Evolutionary conservation across 2,329 filamentous ascomycete genomes (phyloP).

Genomic region (Teratosphaeria epicoccoides): DNA sequence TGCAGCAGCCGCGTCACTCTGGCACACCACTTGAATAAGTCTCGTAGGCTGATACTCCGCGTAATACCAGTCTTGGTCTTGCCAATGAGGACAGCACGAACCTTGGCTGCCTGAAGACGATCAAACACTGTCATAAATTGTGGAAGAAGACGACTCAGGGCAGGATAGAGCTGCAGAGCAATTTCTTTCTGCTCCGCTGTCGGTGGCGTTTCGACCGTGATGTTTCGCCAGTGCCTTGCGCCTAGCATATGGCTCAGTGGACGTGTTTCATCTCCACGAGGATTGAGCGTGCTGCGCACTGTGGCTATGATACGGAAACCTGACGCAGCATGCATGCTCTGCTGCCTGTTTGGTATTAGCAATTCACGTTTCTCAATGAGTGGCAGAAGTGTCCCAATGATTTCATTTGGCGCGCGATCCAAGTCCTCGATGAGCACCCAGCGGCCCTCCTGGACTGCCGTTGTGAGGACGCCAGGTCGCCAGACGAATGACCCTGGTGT

Average conservation of each 20-base stretch:
- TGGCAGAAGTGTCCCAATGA: slow-evolving; percentile 84
- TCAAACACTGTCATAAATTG: slow-evolving; percentile 49
- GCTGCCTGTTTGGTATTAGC: slow-evolving; percentile 77
- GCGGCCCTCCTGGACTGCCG: slow-evolving; percentile 82
- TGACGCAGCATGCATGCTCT: slow-evolving; percentile 69
- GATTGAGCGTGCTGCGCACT: slow-evolving; percentile 58
- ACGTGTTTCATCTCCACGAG: slow-evolving; percentile 59
- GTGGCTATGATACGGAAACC: slow-evolving; percentile 90
- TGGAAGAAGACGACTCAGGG: slow-evolving; percentile 48
- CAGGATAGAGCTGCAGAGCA: slow-evolving; percentile 58
- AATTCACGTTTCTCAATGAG: slow-evolving; percentile 88
- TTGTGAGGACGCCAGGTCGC: slow-evolving; percentile 86
- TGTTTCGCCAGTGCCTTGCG: slow-evolving; percentile 70
- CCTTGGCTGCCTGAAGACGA: slow-evolving; percentile 30
- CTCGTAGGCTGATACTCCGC: slow-evolving; percentile 57
- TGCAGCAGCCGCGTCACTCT: slow-evolving; percentile 59
- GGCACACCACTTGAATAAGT: slow-evolving; percentile 85
- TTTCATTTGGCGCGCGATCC: slow-evolving; percentile 86
- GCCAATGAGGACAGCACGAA: slow-evolving; percentile 35
- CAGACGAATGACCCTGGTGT: slow-evolving; percentile 84
- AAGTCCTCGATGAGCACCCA: slow-evolving; percentile 98
- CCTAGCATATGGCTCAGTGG: slow-evolving; percentile 65
- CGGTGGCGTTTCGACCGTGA: slow-evolving; percentile 57
- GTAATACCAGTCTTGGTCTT: slow-evolving; percentile 46
- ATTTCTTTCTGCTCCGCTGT: slow-evolving; percentile 64